Evolutionary conservation across 2,329 filamentous ascomycete genomes (phyloP).

Genomic region (Chrysosporium queenslandicum): DNA sequence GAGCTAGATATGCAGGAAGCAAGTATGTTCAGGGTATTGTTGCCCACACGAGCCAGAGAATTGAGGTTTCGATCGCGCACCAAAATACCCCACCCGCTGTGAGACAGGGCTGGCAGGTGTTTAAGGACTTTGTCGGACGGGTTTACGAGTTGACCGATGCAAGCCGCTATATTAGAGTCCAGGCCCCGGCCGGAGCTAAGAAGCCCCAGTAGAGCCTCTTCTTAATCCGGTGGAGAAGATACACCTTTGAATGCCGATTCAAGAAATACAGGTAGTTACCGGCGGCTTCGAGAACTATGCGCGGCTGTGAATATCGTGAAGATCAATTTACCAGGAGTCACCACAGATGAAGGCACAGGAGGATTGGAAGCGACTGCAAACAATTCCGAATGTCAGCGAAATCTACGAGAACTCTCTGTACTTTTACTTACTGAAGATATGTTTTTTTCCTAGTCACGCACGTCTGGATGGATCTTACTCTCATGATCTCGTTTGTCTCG

Average conservation of each 20-base stretch:
- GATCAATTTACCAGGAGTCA: neutral
- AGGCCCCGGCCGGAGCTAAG: constrained; percentile 30
- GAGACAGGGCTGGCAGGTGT: constrained; percentile 66
- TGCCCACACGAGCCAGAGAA: constrained; percentile 57
- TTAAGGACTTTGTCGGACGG: constrained; percentile 64
- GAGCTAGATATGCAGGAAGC: constrained; percentile 82
- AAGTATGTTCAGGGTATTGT: constrained; percentile 82
- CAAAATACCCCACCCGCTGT: constrained; percentile 76
- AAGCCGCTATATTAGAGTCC: constrained; percentile 56
- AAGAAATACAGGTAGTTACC: neutral
- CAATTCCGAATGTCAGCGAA: neutral
- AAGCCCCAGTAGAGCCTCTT: constrained; percentile 38
- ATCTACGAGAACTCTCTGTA: constrained; percentile 6
- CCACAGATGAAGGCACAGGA: neutral
- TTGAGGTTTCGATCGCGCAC: constrained; percentile 73
- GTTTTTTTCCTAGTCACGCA: neutral
- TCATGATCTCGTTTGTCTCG: neutral
- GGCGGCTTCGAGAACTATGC: neutral
- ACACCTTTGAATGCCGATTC: neutral
- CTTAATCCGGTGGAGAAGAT: neutral
- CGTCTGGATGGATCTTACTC: neutral
- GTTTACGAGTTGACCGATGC: constrained; percentile 72
- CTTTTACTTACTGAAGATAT: constrained; percentile 10
- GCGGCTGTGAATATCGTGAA: neutral
- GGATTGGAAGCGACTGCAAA: neutral